Base-by-base conservation (phyloP, 305 asterid species). In the Plantago lanceolata region DNA sequence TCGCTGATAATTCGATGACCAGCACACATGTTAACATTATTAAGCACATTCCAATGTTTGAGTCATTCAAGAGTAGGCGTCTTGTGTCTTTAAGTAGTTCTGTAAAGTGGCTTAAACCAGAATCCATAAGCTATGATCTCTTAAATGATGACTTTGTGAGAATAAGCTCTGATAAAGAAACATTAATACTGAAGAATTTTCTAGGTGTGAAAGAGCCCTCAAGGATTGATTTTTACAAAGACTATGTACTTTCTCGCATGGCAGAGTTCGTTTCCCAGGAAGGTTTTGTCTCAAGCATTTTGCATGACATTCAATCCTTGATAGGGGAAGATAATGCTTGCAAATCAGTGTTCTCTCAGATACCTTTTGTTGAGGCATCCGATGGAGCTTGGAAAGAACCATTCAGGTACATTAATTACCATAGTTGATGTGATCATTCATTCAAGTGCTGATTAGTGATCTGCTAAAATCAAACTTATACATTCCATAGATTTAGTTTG, bases 41-140 rank as follows among this genome's bases (percentile, higher is more conserved):
- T 70, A 89, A 81, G 81, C 81, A 71, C 69, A 84, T 92, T 70
- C 98, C 98, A 52, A 89, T 92, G 98, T 92, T 92, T 80, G 98
- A 87, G 81, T 79, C 97, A 43, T 89, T 79, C 79, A 81, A 77
- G 85, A 85, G 85, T 75, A 84, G 97, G 79, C 83, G 80, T 74
- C 86, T 89, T 69, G 79, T 80, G 72, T 78, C 94, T 65, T 73
- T 92, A 71, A 82, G 84, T 74, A 77, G 84, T 76, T 78, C 94
- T 60, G 79, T 76, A 63, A 90, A 85, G 71, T 92, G 96, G 95
- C 93, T 92, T 68, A 84, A 80, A 78, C 98, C 98, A 59, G 86
- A 80, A 62, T 85, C 79, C 61, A 77, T 84, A 37, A 77, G 57
- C 18, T 95, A 89, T 62, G 85, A 79, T 71, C 79, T 89, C 68